Evolutionary conservation across 139 green algal species (phyloP).

Genomic region (Zygnema cylindricum): DNA sequence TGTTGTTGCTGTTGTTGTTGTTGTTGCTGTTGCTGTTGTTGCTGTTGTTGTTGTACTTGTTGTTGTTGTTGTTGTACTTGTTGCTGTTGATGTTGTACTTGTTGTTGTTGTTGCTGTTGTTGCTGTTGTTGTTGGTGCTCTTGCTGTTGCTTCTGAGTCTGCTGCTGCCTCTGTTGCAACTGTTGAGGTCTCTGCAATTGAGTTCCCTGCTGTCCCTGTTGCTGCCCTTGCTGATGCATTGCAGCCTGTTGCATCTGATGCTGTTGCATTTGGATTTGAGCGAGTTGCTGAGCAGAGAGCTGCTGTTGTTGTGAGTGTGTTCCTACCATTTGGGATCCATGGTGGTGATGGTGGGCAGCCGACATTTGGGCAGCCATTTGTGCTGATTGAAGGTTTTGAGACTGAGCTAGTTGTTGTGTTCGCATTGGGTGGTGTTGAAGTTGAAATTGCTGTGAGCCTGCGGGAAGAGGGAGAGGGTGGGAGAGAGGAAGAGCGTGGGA

Average conservation of each 20-base stretch:
- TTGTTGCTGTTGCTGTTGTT: slow-evolving; percentile 1
- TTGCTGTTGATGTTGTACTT: slow-evolving; percentile 28
- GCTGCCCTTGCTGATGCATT: no score
- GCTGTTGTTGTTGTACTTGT: background rate
- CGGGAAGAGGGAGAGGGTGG: background rate
- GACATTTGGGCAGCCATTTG: background rate
- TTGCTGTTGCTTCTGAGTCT: slow-evolving; percentile 20
- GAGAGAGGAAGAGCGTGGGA: background rate
- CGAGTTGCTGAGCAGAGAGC: slow-evolving; percentile 6
- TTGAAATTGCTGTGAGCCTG: background rate
- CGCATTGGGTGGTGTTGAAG: background rate
- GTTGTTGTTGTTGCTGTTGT: slow-evolving; percentile 22
- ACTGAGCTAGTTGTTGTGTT: background rate
- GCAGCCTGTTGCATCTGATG: background rate
- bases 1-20: slow-evolving; percentile 6
- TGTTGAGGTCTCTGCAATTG: background rate
- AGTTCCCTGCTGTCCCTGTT: background rate
- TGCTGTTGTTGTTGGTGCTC: slow-evolving; percentile 27
- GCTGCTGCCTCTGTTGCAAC: slow-evolving; percentile 1
- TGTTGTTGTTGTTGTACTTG: background rate
- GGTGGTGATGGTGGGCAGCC: background rate
- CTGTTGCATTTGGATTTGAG: slow-evolving; percentile 3
- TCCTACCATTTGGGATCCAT: background rate
- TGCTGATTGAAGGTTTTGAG: background rate
- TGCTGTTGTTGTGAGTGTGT: slow-evolving; percentile 9